Evolutionary conservation across 208 protist species (phyloP).

Genomic region (Endotrypanum monterogeii): DNA sequence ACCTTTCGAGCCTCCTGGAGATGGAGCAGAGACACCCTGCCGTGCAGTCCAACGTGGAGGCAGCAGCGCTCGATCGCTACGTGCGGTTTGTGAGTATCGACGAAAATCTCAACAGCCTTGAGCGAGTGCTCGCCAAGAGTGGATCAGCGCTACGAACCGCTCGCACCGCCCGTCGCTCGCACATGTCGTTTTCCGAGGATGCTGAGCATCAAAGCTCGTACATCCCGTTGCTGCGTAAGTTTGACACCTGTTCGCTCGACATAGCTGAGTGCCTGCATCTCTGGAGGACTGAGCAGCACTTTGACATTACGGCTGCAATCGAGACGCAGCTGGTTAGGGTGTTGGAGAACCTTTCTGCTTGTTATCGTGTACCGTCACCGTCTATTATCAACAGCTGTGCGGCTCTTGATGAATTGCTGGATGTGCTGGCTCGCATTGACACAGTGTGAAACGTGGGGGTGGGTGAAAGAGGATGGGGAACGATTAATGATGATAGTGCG

Average conservation of each 20-base stretch:
- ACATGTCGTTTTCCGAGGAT: background rate
- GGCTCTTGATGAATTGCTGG: slow-evolving; percentile 19
- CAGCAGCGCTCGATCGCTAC: slow-evolving; percentile 14
- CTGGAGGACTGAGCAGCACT: slow-evolving; percentile 29
- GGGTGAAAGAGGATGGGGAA: background rate
- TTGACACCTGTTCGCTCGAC: slow-evolving; percentile 14
- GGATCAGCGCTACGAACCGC: slow-evolving; percentile 22
- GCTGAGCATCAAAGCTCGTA: slow-evolving; percentile 19
- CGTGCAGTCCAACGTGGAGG: slow-evolving; percentile 17
- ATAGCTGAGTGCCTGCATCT: slow-evolving; percentile 18
- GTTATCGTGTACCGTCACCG: slow-evolving; percentile 10
- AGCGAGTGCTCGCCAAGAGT: slow-evolving; percentile 29
- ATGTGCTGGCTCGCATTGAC: slow-evolving; percentile 27
- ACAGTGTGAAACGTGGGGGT: slow-evolving; percentile 5
- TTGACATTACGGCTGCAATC: slow-evolving; percentile 19
- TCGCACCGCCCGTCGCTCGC: slow-evolving; percentile 18
- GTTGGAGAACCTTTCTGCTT: slow-evolving; percentile 18
- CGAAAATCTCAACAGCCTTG: slow-evolving; percentile 33
- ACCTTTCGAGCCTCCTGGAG: slow-evolving; percentile 16
- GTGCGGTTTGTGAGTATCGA: slow-evolving; percentile 20
- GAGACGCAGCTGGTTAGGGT: slow-evolving; percentile 18
- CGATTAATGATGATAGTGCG: background rate
- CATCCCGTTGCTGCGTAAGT: slow-evolving; percentile 27
- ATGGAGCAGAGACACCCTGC: slow-evolving; percentile 25
- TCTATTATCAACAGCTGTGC: slow-evolving; percentile 12